phyloP scores from a whole-genome alignment of 768 basidiomycete genomes.

The Tricholoma sp. region DNA sequence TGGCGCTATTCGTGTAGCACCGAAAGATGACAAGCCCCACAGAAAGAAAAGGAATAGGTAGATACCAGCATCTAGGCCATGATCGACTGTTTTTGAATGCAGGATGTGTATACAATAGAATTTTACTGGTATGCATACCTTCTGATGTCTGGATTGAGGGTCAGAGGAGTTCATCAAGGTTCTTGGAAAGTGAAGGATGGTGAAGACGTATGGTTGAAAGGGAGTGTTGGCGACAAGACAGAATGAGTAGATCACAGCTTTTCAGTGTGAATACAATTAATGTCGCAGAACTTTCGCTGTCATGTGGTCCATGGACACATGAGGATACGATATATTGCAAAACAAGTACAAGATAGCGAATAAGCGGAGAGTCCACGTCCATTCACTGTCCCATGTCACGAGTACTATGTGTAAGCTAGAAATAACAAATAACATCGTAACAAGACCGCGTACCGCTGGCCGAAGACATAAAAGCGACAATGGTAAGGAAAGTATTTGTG shows the following conservation, averaged over 20 bases:
- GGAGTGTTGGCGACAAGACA: background rate
- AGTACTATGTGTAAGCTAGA: slow-evolving; percentile 2
- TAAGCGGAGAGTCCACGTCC: slow-evolving; percentile 44
- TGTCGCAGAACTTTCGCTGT: no score
- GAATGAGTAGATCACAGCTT: background rate
- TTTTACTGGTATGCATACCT: background rate
- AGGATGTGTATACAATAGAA: background rate
- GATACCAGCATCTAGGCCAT: background rate
- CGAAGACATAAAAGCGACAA: slow-evolving; percentile 1
- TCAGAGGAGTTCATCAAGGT: background rate
- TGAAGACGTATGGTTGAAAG: background rate
- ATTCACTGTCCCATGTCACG: slow-evolving; percentile 46
- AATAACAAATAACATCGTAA: background rate
- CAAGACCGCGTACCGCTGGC: slow-evolving; percentile 2
- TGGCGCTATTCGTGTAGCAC: slow-evolving; percentile 56
- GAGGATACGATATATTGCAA: slow-evolving; percentile 18
- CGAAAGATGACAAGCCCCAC: slow-evolving; percentile 36
- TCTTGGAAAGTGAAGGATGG: background rate
- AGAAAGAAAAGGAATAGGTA: slow-evolving; percentile 20
- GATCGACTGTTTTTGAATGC: background rate
- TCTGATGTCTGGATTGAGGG: background rate
- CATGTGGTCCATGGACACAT: background rate
- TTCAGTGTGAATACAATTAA: no score
- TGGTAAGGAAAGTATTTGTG: slow-evolving; percentile 4
- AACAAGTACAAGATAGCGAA: slow-evolving; percentile 50